Conservation (phyloP, 176 grass and related monocot genomes). For the Oryza meridionalis region DNA sequence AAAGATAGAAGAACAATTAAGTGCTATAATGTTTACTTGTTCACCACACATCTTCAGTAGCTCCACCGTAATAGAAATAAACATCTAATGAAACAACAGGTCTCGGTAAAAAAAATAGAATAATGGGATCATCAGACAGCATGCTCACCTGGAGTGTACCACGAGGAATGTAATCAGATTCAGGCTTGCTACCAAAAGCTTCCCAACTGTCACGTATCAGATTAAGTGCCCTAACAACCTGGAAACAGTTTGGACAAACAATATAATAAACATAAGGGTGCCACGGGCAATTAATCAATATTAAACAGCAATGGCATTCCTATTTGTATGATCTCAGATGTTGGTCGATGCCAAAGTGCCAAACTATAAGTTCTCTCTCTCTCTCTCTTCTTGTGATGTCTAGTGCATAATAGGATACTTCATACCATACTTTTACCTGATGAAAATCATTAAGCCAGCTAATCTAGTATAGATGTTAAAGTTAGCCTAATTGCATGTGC, state of each 20-base stretch:
- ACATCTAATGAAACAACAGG: too few species aligned
- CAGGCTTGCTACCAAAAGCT: constrained; percentile 75
- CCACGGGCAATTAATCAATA: background rate
- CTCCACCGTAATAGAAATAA: too few species aligned
- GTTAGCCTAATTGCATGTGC: background rate
- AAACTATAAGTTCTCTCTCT: too few species aligned
- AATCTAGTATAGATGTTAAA: too few species aligned
- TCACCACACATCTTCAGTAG: constrained; percentile 20
- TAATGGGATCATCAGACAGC: constrained; percentile 23
- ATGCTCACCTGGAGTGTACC: constrained; percentile 93
- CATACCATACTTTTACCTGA: background rate
- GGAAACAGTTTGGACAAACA: constrained; percentile 47
- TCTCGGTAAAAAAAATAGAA: background rate
- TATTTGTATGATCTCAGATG: too few species aligned
- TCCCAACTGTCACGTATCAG: constrained; percentile 83
- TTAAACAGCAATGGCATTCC: too few species aligned
- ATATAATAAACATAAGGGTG: constrained; percentile 32
- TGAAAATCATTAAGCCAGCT: constrained; percentile 1
- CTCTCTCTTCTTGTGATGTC: too few species aligned
- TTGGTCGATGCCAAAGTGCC: too few species aligned
- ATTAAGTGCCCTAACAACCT: constrained; percentile 95
- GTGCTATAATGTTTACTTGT: constrained; percentile 9
- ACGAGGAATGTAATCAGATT: constrained; percentile 90
- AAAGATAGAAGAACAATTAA: background rate
- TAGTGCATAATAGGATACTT: too few species aligned